A percentile compares a stretch with the other conserved stretches of the same genome.
These are phyloP conservation scores for Fusarium humuli DNA, from an alignment of 2,329 filamentous ascomycete genomes.

Conservation along the genomic window DNA sequence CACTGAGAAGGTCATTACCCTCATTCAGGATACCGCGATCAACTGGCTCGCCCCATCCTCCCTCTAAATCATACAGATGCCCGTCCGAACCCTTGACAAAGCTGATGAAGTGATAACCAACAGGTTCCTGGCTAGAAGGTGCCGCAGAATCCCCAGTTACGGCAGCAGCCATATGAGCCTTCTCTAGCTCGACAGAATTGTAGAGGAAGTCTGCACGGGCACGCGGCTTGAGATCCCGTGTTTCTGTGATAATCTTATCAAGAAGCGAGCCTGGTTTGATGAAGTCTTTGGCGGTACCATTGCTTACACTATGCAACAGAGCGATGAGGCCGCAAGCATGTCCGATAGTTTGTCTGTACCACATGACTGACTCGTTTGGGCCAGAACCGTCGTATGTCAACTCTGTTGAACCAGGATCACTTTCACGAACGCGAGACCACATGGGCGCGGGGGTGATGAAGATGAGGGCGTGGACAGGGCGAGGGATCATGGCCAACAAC, in stretches of 20 bases:
- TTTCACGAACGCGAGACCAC: conserved; percentile 60
- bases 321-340: conserved; percentile 86
- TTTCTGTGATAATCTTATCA: conserved; percentile 69
- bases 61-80: conserved; percentile 83
- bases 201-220: conserved; percentile 77
- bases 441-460: conserved; percentile 76
- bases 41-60: conserved; percentile 77
- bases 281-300: conserved; percentile 70
- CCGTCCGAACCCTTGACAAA: conserved; percentile 77
- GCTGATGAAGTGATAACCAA: conserved; percentile 83
- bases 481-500: conserved; percentile 77
- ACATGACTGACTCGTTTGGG: conserved; percentile 73
- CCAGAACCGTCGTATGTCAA: conserved; percentile 51
- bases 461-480: conserved; percentile 80
- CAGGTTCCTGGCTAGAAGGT: conserved; percentile 68
- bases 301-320: conserved; percentile 77
- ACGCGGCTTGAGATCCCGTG: conserved; percentile 69
- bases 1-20: conserved; percentile 73
- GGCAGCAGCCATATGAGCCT: conserved; percentile 78
- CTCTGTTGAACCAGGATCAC: conserved; percentile 36
- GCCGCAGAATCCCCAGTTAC: conserved; percentile 74
- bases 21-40: conserved; percentile 68
- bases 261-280: conserved; percentile 67
- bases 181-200: conserved; percentile 75
- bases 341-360: conserved; percentile 88